phyloP scores from a whole-genome alignment of 2,329 filamentous ascomycete species.

The Harringtonia lauricola region DNA sequence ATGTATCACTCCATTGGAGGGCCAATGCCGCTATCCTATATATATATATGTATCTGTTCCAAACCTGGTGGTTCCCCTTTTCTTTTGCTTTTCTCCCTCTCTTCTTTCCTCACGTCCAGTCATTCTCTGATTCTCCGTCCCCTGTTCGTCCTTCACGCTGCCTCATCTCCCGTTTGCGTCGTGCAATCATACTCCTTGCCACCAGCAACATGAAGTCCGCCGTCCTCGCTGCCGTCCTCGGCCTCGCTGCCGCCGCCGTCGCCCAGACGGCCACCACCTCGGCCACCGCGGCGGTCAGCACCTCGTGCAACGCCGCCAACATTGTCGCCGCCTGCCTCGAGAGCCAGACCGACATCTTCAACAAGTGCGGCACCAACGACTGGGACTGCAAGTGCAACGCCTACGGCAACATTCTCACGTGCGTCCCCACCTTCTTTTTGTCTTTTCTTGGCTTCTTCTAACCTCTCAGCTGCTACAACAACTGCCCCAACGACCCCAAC shows the following conservation, averaged over 20 bases:
- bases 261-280: constrained; percentile 6
- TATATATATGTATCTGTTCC: no score
- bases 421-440: constrained; percentile 13
- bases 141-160: no score
- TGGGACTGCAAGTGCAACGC: constrained; percentile 35
- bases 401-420: constrained; percentile 34
- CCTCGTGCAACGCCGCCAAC: constrained; percentile 11
- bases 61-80: no score
- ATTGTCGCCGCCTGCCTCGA: constrained; percentile 13
- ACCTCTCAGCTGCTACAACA: constrained; percentile 33
- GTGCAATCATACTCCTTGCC: no score
- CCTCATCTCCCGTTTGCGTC: no score
- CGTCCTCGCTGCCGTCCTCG: constrained; percentile 3
- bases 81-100: no score
- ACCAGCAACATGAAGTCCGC: constrained; percentile 11
- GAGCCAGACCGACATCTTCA: constrained; percentile 26
- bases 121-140: no score
- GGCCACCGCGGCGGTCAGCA: constrained; percentile 4
- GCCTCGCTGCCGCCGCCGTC: neutral
- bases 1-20: no score
- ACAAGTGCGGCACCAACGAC: constrained; percentile 27
- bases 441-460: neutral
- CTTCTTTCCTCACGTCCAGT: no score
- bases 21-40: no score
- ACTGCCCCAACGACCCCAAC: constrained; percentile 39